Evolutionary conservation across 2,329 filamentous ascomycete genomes (phyloP).

Genomic region (Fonsecaea erecta): DNA sequence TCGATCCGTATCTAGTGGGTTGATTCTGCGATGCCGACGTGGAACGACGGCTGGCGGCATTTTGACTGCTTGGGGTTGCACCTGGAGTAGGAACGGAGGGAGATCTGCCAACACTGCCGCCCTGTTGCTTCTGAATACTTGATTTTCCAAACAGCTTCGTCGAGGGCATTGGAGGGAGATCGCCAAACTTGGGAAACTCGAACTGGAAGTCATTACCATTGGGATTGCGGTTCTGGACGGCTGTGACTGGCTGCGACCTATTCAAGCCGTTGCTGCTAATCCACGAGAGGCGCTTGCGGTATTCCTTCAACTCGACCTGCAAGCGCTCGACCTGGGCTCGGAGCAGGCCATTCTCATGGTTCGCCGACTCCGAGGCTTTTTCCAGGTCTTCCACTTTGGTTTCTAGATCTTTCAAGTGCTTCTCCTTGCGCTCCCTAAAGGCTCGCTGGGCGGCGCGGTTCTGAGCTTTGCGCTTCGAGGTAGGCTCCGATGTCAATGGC

Average conservation of each 20-base stretch:
- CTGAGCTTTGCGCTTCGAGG: constrained; percentile 83
- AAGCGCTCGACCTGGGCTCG: constrained; percentile 88
- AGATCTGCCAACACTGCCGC: constrained; percentile 9
- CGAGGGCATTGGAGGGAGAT: constrained; percentile 55
- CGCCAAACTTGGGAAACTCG: constrained; percentile 92
- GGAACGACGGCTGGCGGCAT: constrained; percentile 20
- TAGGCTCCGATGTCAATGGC: constrained; percentile 92
- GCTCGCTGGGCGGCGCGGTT: constrained; percentile 91
- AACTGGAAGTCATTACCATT: constrained; percentile 79
- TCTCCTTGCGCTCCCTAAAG: constrained; percentile 93
- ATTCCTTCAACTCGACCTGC: constrained; percentile 82
- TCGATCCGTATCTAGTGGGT: constrained; percentile 28
- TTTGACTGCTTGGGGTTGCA: constrained; percentile 16
- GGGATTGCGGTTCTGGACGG: constrained; percentile 53
- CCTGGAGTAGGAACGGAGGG: constrained; percentile 17
- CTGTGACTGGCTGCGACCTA: constrained; percentile 47
- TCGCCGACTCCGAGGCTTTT: constrained; percentile 80
- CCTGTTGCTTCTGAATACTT: constrained; percentile 16
- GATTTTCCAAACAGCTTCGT: constrained; percentile 28
- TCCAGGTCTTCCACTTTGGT: constrained; percentile 68
- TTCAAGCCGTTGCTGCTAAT: constrained; percentile 56
- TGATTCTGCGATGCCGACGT: constrained; percentile 28
- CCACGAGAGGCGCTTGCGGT: constrained; percentile 81
- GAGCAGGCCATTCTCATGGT: constrained; percentile 81
- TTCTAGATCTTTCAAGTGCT: constrained; percentile 61